These are phyloP conservation scores for Mycosphaerella sp. DNA, from an alignment of 2,329 filamentous ascomycete species.

Conservation along the genomic window DNA sequence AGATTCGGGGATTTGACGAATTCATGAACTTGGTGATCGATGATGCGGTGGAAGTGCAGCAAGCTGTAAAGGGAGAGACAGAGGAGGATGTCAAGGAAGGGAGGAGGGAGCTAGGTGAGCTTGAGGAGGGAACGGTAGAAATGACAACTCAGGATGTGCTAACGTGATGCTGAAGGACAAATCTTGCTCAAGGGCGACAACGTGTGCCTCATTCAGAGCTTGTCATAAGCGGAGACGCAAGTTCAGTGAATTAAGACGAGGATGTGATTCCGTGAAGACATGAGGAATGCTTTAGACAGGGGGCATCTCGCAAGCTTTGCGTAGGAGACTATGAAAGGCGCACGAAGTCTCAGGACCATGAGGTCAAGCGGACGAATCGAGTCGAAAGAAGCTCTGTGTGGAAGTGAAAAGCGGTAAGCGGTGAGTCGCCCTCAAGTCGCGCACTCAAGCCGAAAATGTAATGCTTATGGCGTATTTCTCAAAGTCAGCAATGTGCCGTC, in stretches of 20 bases:
- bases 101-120: slow-evolving; percentile 19
- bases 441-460: slow-evolving; percentile 25
- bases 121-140: not conserved
- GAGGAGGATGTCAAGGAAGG: slow-evolving; percentile 20
- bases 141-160: not conserved
- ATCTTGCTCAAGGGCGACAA: slow-evolving; percentile 86
- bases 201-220: slow-evolving; percentile 65
- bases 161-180: slow-evolving; percentile 52
- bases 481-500: slow-evolving; percentile 31
- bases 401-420: not conserved
- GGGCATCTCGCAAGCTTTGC: not conserved
- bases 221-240: slow-evolving; percentile 6
- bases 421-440: slow-evolving; percentile 13
- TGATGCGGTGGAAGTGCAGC: slow-evolving; percentile 84
- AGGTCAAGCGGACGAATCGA: no score
- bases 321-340: not conserved
- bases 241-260: not conserved
- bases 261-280: not conserved
- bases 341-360: not conserved
- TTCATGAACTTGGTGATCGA: slow-evolving; percentile 99
- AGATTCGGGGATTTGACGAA: slow-evolving; percentile 95
- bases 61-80: slow-evolving; percentile 21
- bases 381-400: no score
- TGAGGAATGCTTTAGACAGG: not conserved
- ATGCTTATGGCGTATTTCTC: slow-evolving; percentile 65